Base-by-base conservation (phyloP, 176 grass and related monocot genomes). In the Otatea glauca region DNA sequence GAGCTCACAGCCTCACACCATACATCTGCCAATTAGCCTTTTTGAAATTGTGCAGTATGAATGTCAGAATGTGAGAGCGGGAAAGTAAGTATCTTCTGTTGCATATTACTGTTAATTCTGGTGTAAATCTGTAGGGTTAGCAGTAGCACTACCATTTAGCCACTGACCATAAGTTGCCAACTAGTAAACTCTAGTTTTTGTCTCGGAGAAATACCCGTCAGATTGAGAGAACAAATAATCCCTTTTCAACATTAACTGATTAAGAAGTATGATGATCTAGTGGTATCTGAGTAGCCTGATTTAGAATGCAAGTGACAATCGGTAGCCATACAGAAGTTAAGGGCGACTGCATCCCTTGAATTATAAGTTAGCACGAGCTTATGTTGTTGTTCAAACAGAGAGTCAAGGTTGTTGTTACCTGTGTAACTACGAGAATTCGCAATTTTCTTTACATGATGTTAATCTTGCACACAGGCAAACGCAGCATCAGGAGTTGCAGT, bases 401-500 rank as follows among this genome's bases (percentile, higher is more conserved):
- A 5, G 10, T 24, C 7, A 3, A n/a, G 21, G 29, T 27, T 21
- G 47, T 13, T 17, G 27, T 60, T 21, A 23, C 18, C 6, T 21
- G 0, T 24, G 21, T 68, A 64, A 16, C 65, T 32, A 39, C 47
- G 76, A 62, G 18, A 61, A 60, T 50, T 50, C 8, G 0, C 14
- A 21, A 29, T 65, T 55, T 66, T 75, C 14, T 58, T 53, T 11
- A 1, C 5, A 50, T 68, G 20, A 66, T 43, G 9, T 72, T 27
- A 18, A 32, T 29, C 45, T 23, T 66, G 23, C 15, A 4, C 7
- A 1, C 61, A 94, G 92, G 92, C 92, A 16, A 97, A 97, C 16
- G 73, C 94, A 21, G 71, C 78, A 18, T 97, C 94, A 16, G 94
- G 94, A 50, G 91, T 92, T 68, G 88, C 81, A 0, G 90, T 97